Evolutionary conservation across 805 yeast genomes (phyloP), one percentile per base, ranked within the genome.

Genomic region (Suhomyces pyralidae): DNA sequence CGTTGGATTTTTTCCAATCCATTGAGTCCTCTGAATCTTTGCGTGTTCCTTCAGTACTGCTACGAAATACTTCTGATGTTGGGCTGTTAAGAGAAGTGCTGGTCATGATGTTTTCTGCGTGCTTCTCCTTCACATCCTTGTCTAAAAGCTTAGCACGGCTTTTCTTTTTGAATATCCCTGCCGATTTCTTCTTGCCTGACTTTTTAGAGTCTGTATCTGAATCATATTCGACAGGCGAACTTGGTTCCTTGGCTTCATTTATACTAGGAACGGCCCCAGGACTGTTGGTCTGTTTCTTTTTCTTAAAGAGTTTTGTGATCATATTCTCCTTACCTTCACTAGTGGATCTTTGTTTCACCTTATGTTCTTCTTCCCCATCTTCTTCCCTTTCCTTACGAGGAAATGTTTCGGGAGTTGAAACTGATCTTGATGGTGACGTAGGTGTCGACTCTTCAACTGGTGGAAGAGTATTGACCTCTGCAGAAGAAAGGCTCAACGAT

Each of bases 281-380:
- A 36, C 46, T 49, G 24, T 38, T 40, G 10, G 48, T 9, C 25
- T 61, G 61, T 45, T 60, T 59, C 51, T 69, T 69, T 55, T 69
- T 67, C 60, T 71, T 74, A 62, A 76, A 76, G 14, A 76, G 63
- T 57, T 75, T 74, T 22, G 70, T 58, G 28, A 76, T 73, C 45
- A 74, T 70, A 53, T 72, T 76, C 49, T 73, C 78, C 55, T 73
- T 73, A 1, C 70, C 72, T 9, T 56, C 51, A 4, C 50, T 17
- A 12, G 32, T 55, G 7, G 28, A 9, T 30, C 40, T 48, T 9
- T 30, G 40, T 61, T 46, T 53, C 14, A 15, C 19, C 34, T 44
- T 51, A 6, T 32, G 30, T 32, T 53, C 46, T 48, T 51, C 42
- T 20, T 54, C 51, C 12, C 47, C 60, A n/a, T 55, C 56, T 45